Evolutionary conservation across 495 filamentous ascomycete species (phyloP), one percentile per base, ranked within the genome.

Genomic region (Lophium mytilinum): DNA sequence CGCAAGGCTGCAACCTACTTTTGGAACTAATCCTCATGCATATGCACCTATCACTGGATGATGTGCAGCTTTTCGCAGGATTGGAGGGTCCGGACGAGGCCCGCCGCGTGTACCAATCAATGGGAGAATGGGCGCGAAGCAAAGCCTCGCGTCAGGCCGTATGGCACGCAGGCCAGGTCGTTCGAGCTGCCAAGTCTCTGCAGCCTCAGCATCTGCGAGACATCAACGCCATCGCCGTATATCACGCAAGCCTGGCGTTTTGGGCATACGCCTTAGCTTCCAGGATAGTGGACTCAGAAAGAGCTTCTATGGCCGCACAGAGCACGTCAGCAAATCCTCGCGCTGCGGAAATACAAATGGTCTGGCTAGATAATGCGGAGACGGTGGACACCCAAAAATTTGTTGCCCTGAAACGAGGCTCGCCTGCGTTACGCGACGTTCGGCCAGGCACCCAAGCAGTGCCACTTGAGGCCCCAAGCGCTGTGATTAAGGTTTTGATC

Each of bases 1-100:
- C 69, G 3, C 68, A 68, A 50, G 53, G 69, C 35, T 63, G 68
- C 10, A 68, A 24, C 10, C 24, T 85, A 5, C 61, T 83, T 1
- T 66, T 80, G 4, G 76, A 85, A 55, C 69, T 83, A 0, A 67
- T 83, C 1, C 70, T 79, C 8, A 79, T 85, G 75, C 75, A 81
- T 57, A 68, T 86, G 0, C 72, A 84, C 65, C 76, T 83, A 57
- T 80, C 80, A 0, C 72, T 84, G 0, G 83, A 84, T 50, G 82
- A 85, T 49, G 74, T 86, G 0, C 82, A 87, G 55, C 75, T 81
- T 1, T 83, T 85, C 50, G 79, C 80, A 0, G 82, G 82, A 0
- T 80, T 82, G 37, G 79, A 83, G 51, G 83, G 81, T 52, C 77
- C 80, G 52, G 78, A 83, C 50, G 80, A 83, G 61, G 78, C 81